Percentiles rank a stretch among this genome's conserved stretches.
These are phyloP conservation scores for Solioccasus polychromus DNA, from an alignment of 768 basidiomycete species.

Conservation along the genomic window DNA sequence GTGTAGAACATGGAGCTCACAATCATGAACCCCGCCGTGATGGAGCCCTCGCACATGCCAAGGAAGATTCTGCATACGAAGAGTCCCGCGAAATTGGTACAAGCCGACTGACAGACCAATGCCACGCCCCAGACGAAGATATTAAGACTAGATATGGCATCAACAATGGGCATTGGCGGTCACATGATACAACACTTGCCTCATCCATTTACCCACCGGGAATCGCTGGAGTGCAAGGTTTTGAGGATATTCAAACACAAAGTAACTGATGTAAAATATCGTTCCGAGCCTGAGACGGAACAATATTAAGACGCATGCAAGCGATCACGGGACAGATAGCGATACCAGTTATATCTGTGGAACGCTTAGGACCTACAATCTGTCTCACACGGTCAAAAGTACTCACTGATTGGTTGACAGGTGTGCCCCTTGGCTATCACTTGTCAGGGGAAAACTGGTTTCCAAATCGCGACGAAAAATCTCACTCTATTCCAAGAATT, in stretches of 20 bases:
- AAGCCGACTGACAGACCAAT: conserved; percentile 62
- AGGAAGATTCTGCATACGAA: conserved; percentile 63
- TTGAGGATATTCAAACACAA: conserved; percentile 72
- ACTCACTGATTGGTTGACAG: conserved; percentile 63
- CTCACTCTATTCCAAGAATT: conserved; percentile 68
- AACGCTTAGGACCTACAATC: neutral
- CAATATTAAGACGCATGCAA: neutral
- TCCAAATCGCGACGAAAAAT: neutral
- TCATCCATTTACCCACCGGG: conserved; percentile 81
- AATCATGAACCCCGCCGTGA: conserved; percentile 76
- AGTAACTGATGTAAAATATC: conserved; percentile 70
- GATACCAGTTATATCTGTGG: conserved; percentile 63
- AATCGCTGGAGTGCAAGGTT: conserved; percentile 69
- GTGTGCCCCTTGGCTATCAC: conserved; percentile 52
- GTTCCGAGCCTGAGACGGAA: conserved; percentile 58
- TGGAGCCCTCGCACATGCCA: conserved; percentile 69
- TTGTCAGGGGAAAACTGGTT: neutral
- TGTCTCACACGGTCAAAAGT: neutral
- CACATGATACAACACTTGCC: conserved; percentile 42
- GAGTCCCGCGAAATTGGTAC: conserved; percentile 64
- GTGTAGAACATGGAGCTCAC: conserved; percentile 80
- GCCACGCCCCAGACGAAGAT: conserved; percentile 66
- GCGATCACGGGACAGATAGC: neutral
- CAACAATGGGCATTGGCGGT: neutral
- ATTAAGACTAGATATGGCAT: conserved; percentile 45